phyloP scores from a whole-genome alignment of 768 basidiomycete species.

The Termitomyces sp. region DNA sequence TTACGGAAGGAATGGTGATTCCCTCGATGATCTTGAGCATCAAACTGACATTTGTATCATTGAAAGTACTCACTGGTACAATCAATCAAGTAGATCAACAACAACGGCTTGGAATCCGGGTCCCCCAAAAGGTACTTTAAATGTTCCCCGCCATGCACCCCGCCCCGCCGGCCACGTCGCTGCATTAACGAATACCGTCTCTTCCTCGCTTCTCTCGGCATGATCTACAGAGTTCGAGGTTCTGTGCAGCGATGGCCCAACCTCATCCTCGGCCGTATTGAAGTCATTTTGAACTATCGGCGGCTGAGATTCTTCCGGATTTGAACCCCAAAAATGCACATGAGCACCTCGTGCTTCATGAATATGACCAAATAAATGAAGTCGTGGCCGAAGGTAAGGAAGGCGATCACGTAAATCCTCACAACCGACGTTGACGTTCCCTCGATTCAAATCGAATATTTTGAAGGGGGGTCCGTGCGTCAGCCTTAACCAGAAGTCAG shows the following conservation, averaged over 20 bases:
- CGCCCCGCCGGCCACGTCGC: slow-evolving; percentile 35
- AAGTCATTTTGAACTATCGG: not conserved
- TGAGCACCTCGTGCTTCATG: slow-evolving; percentile 57
- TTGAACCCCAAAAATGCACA: slow-evolving; percentile 33
- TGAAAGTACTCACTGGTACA: too few species aligned
- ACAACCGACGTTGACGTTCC: slow-evolving; percentile 46
- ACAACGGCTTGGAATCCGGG: slow-evolving; percentile 40
- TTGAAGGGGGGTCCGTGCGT: slow-evolving; percentile 10
- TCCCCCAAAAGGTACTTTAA: slow-evolving; percentile 30
- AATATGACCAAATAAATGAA: slow-evolving; percentile 64
- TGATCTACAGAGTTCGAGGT: not conserved
- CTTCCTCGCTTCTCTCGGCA: slow-evolving; percentile 1
- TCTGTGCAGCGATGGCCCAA: not conserved
- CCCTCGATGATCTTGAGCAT: too few species aligned
- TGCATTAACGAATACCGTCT: slow-evolving; percentile 44
- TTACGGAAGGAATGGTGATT: too few species aligned
- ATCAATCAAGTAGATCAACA: slow-evolving; percentile 36
- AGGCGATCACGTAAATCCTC: slow-evolving; percentile 37
- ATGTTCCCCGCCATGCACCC: slow-evolving; percentile 16
- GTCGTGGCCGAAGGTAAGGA: slow-evolving; percentile 34
- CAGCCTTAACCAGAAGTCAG: not conserved
- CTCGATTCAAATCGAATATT: slow-evolving; percentile 44
- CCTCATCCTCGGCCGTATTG: not conserved
- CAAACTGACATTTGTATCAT: too few species aligned
- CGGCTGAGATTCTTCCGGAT: not conserved